Conservation (phyloP, 139 green algal genomes). For the Auxenochlorella pyrenoidosa region DNA sequence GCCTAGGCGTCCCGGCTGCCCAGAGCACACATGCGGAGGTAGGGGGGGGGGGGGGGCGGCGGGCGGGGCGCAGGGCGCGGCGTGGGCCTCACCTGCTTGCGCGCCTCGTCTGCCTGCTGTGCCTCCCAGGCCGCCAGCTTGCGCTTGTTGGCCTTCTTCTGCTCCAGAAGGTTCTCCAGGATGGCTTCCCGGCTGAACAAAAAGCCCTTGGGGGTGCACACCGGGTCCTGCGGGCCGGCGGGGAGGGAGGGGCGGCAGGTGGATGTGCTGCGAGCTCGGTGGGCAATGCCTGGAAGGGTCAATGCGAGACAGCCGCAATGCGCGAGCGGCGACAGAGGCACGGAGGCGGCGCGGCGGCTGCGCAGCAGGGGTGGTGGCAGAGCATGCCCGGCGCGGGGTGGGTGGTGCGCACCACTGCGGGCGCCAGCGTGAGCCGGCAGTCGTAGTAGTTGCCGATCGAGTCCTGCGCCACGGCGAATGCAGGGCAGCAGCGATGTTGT, state of each 20-base stretch:
- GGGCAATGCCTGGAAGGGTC: no score
- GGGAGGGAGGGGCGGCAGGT: not conserved
- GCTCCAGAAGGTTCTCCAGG: conserved; percentile 82
- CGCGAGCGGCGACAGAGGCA: not conserved
- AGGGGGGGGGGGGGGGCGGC: not conserved
- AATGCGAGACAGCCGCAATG: no score
- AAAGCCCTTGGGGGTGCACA: conserved; percentile 82
- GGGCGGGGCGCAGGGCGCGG: not conserved
- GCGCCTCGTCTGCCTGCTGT: conserved; percentile 64
- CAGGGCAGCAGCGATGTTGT: not conserved
- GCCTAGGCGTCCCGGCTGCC: no score
- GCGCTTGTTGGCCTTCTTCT: conserved; percentile 90
- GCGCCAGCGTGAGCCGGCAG: conserved; percentile 85
- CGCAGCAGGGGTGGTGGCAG: not conserved
- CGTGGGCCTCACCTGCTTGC: conserved; percentile 54
- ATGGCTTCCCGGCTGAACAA: conserved; percentile 91
- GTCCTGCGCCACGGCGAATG: conserved; percentile 66
- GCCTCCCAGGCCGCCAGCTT: conserved; percentile 82
- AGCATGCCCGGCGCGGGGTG: not conserved
- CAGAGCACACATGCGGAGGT: not conserved
- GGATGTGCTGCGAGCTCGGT: not conserved
- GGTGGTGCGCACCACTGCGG: conserved; percentile 66
- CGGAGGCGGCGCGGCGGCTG: not conserved
- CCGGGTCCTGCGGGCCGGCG: conserved; percentile 73
- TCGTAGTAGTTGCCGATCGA: conserved; percentile 90